A percentile compares a stretch with the other conserved stretches of the same genome.
These are phyloP conservation scores for Pyronema domesticum DNA, from an alignment of 495 filamentous ascomycete genomes.

Conservation along the genomic window DNA sequence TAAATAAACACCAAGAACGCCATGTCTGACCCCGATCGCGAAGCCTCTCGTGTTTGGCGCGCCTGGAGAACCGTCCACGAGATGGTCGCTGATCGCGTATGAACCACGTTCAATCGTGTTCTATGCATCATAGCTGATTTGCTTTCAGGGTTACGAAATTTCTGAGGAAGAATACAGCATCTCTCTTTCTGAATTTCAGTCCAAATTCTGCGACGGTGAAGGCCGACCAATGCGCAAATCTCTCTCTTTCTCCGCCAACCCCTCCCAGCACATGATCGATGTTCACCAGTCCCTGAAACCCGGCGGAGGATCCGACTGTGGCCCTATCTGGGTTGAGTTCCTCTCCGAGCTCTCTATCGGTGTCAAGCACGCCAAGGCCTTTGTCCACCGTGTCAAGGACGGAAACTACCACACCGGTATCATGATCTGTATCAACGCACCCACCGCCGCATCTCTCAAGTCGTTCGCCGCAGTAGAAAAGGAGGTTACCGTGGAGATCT, in stretches of 20 bases:
- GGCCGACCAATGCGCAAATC: conserved; percentile 47
- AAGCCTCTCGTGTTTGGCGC: conserved; percentile 62
- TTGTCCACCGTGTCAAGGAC: conserved; percentile 59
- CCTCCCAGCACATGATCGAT: conserved; percentile 61
- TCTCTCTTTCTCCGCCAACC: conserved; percentile 73
- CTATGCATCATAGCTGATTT: not conserved
- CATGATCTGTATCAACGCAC: conserved; percentile 61
- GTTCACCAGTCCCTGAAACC: conserved; percentile 61
- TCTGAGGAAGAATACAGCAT: conserved; percentile 75
- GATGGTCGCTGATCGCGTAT: conserved; percentile 68
- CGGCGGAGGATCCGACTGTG: conserved; percentile 46
- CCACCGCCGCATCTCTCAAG: conserved; percentile 70
- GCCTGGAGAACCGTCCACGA: conserved; percentile 74
- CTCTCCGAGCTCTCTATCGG: conserved; percentile 56
- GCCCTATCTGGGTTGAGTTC: conserved; percentile 89
- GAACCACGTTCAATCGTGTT: conserved; percentile 12
- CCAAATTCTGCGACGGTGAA: conserved; percentile 45
- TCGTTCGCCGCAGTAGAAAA: conserved; percentile 51
- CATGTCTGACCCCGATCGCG: conserved; percentile 40
- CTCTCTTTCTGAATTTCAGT: conserved; percentile 54
- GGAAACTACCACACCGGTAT: conserved; percentile 77
- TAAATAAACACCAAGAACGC: not conserved
- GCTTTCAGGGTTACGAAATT: conserved; percentile 67
- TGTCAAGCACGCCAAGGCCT: conserved; percentile 75
- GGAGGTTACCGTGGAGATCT: conserved; percentile 66